Base-by-base conservation (phyloP, 306 rosid genomes). In the Lathyrus sativus region DNA sequence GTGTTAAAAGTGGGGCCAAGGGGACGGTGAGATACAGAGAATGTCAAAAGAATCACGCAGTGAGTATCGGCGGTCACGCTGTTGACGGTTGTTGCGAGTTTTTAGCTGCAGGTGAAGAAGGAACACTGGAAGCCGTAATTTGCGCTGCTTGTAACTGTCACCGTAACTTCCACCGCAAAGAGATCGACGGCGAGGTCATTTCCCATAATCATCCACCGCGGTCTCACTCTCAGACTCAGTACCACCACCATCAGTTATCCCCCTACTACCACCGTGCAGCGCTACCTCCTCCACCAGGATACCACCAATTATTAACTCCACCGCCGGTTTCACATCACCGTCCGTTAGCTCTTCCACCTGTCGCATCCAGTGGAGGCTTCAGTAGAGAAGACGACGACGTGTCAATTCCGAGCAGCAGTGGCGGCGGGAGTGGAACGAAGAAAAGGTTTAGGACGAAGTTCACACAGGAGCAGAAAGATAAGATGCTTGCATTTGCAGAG, bases 61-160 rank as follows among this genome's bases (percentile, higher is more conserved):
- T 82, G 9, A 63, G 65, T 28, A 76, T 91, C 24, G 92, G 96
- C 0, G 89, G 87, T 11, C 91, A 91, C 60, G 85, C 96, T 28
- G 81, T 91, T 3, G 98, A 91, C 55, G 98, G 96, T 1, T 91
- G 98, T 63, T 71, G 98, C 24, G 96, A 89, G 89, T 91, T 91
- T 65, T 44, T 89, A 39, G 84, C 95, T 0, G 90, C 92, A 0
- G 98, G 98, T 0, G 92, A 77, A 5, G 95, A 85, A 60, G 96
- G 96, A 1, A 77, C 90, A 4, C 74, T 91, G 1, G 96, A 91
- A 71, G 91, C 87, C 9, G 87, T 89, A 6, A 85, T 79, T 70
- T 91, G 98, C 79, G 98, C 96, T 46, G 96, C 98, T 18, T 91
- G 98, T 62, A 79, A 74, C 84, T 91, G 98, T 46, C 98, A 91